Percentiles rank a stretch among this genome's conserved stretches.
phyloP scores from a whole-genome alignment of 2,329 filamentous ascomycete genomes.

The Fusarium siculi region DNA sequence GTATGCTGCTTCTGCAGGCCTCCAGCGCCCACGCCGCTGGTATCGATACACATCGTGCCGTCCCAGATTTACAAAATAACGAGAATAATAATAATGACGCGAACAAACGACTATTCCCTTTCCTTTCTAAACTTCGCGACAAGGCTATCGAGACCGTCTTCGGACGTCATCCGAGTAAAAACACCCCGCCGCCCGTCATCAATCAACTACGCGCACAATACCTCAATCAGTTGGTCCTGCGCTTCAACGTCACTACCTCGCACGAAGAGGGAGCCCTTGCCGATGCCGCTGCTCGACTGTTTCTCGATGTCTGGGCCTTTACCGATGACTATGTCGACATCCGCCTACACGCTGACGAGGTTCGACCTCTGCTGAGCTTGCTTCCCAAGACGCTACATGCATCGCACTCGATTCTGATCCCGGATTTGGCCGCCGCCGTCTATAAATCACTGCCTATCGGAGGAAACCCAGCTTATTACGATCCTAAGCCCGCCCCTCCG shows the following conservation, averaged over 20 bases:
- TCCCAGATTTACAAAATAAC: constrained; percentile 27
- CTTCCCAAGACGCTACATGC: constrained; percentile 79
- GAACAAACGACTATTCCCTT: constrained; percentile 54
- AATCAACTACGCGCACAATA: constrained; percentile 64
- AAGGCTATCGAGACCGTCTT: constrained; percentile 62
- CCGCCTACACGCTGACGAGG: constrained; percentile 77
- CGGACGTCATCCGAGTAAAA: constrained; percentile 54
- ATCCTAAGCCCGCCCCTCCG: constrained; percentile 44
- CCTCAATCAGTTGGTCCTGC: constrained; percentile 84
- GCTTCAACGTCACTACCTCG: constrained; percentile 80
- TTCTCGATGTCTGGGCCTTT: constrained; percentile 92
- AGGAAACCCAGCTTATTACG: constrained; percentile 21
- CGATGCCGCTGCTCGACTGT: constrained; percentile 78
- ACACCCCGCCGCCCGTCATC: constrained; percentile 38
- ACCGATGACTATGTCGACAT: constrained; percentile 87
- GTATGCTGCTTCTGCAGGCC: constrained; percentile 43
- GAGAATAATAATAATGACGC: constrained; percentile 5
- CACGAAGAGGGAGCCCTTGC: constrained; percentile 77
- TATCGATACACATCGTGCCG: constrained; percentile 42
- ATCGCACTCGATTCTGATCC: constrained; percentile 79
- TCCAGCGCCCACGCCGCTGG: constrained; percentile 45
- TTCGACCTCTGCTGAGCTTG: constrained; percentile 80
- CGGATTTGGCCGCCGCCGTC: constrained; percentile 81
- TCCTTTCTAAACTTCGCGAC: constrained; percentile 63
- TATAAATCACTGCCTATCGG: constrained; percentile 60